Evolutionary conservation across 2,329 filamentous ascomycete genomes (phyloP).

Genomic region (Thielaviopsis punctulata): DNA sequence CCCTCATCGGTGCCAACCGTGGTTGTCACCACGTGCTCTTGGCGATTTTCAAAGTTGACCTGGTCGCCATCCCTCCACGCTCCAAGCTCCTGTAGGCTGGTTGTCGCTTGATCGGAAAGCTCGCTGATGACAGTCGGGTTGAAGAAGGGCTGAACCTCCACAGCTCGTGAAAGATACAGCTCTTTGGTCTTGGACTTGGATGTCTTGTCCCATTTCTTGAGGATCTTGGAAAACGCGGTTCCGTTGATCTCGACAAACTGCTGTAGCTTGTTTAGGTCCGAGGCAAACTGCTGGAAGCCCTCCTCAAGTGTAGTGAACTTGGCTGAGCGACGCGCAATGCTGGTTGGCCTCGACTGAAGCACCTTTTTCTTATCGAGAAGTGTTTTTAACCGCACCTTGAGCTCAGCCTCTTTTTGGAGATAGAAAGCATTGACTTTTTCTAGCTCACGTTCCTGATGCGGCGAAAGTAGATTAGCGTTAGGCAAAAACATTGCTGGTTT

Average conservation of each 20-base stretch:
- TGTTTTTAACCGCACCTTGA: conserved; percentile 82
- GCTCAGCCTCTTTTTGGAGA: conserved; percentile 94
- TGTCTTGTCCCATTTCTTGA: conserved; percentile 99
- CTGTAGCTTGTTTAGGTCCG: conserved; percentile 90
- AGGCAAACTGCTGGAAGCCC: conserved; percentile 92
- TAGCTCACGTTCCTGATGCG: conserved; percentile 70
- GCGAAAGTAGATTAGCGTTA: conserved; percentile 23
- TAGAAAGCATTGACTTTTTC: conserved; percentile 99
- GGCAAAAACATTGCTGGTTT: not conserved
- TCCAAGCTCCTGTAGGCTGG: conserved; percentile 83
- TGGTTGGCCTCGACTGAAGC: conserved; percentile 56
- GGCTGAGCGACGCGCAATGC: conserved; percentile 70
- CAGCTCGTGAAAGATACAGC: conserved; percentile 83
- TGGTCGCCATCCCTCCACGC: conserved; percentile 96
- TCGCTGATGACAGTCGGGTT: conserved; percentile 94
- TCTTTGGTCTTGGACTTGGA: conserved; percentile 98
- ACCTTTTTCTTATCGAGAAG: conserved; percentile 90
- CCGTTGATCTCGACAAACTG: conserved; percentile 98
- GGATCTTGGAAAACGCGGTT: conserved; percentile 92
- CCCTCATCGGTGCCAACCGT: conserved; percentile 65
- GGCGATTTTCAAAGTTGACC: conserved; percentile 54
- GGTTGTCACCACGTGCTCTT: conserved; percentile 47
- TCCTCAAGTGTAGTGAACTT: conserved; percentile 92
- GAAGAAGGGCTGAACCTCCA: conserved; percentile 96
- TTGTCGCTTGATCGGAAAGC: conserved; percentile 89